Conservation (phyloP, 495 filamentous ascomycete species). For the Cryomyces minteri region DNA sequence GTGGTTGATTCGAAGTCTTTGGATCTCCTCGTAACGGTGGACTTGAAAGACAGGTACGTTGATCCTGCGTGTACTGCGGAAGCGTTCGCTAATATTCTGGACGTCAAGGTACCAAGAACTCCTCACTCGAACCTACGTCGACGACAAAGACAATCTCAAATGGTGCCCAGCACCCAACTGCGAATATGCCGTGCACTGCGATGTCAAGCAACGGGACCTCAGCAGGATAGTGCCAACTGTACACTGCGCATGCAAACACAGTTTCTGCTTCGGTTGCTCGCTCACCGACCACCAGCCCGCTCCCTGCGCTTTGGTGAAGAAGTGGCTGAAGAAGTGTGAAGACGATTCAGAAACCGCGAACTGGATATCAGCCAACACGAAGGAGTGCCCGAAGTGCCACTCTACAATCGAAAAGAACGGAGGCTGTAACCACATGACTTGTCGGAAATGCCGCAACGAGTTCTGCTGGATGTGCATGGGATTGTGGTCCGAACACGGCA, state of each 20-base stretch:
- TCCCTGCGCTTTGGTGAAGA: conserved; percentile 80
- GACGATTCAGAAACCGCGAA: conserved; percentile 97
- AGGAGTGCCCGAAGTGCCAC: conserved; percentile 87
- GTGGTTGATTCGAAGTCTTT: conserved; percentile 85
- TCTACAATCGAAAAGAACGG: conserved; percentile 99
- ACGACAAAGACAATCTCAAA: conserved; percentile 83
- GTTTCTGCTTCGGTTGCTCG: conserved; percentile 96
- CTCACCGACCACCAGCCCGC: conserved; percentile 82
- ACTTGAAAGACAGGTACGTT: conserved; percentile 47
- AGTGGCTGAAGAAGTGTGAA: conserved; percentile 95
- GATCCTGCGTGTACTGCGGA: neutral
- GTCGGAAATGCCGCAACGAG: conserved; percentile 93
- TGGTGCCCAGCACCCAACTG: conserved; percentile 98
- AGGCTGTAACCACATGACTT: conserved; percentile 99
- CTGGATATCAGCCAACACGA: conserved; percentile 98
- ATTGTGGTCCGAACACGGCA: conserved; percentile 93
- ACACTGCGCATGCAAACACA: conserved; percentile 59
- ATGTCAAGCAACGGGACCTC: conserved; percentile 68
- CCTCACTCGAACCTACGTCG: conserved; percentile 85
- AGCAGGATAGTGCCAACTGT: conserved; percentile 78
- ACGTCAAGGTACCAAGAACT: conserved; percentile 55
- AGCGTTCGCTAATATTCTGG: neutral
- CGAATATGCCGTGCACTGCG: conserved; percentile 77
- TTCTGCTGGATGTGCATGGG: conserved; percentile 99
- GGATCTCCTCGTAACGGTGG: conserved; percentile 57